Conservation (phyloP, 192 early-diverging fungal species). For the Coemansia sp. region DNA sequence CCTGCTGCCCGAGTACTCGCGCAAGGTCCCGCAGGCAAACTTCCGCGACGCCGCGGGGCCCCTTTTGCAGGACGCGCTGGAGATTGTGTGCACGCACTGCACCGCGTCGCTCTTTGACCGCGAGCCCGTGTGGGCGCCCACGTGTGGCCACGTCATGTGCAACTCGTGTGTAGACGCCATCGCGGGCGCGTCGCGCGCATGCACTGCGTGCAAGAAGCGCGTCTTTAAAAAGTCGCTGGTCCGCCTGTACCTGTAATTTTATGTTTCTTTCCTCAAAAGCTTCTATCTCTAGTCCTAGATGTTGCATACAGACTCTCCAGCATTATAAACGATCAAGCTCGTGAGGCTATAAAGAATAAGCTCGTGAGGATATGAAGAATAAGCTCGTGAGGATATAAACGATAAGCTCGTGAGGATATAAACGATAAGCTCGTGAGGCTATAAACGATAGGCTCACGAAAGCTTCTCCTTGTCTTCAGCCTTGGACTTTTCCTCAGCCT, state of each 20-base stretch:
- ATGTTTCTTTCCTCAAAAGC: no score
- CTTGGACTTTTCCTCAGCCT: not conserved
- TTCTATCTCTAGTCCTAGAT: no score
- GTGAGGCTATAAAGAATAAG: no score
- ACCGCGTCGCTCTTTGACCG: slow-evolving; percentile 21
- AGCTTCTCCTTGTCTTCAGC: not conserved
- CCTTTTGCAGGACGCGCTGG: not conserved
- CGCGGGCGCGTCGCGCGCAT: slow-evolving; percentile 17
- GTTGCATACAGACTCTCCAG: no score
- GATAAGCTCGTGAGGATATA: no score
- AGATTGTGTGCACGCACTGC: slow-evolving; percentile 44
- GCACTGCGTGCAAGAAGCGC: slow-evolving; percentile 35
- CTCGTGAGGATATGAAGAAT: no score
- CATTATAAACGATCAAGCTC: no score
- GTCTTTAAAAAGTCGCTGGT: slow-evolving; percentile 34
- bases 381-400: no score
- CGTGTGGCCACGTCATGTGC: slow-evolving; percentile 49
- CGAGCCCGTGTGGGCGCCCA: slow-evolving; percentile 41
- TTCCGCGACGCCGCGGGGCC: slow-evolving; percentile 22
- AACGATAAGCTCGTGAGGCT: no score
- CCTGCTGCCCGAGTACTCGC: slow-evolving; percentile 18
- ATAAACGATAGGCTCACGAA: not conserved
- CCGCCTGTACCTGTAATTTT: slow-evolving; percentile 28
- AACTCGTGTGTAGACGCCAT: slow-evolving; percentile 32
- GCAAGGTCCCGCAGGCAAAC: slow-evolving; percentile 35